Evolutionary conservation across 1,284 basidiomycete species (phyloP), one percentile per base, ranked within the genome.

Genomic region (Cryptococcus depauperatus): DNA sequence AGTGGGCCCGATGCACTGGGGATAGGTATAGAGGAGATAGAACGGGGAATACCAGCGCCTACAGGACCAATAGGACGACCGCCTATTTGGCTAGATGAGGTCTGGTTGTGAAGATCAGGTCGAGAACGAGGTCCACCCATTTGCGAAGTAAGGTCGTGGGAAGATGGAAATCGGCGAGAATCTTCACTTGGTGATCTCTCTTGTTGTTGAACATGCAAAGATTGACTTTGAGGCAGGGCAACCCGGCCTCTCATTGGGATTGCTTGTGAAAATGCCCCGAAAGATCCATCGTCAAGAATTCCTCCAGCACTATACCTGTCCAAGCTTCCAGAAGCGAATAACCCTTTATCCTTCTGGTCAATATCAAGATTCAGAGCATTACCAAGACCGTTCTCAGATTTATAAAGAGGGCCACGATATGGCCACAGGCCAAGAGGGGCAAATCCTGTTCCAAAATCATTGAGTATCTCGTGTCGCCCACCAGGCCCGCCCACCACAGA

Each of bases 311-410:
- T 45, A 29, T 42, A 47, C 32, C 37, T 39, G 21, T 52, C 50
- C 22, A 54, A 30, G 16, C 37, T 47, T 3, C 40, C 30, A 14
- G 44, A 41, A 11, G 10, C 35, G 23, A 44, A 37, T 2, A 10
- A 13, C 6, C 40, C 43, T 10, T 46, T 37, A n/a, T 8, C 14
- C 18, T 14, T 18, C 32, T 54, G 75, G 44, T 77, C 76, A 11
- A 74, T 69, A 50, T 76, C 75, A 19, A 88, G 63, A 58, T 72
- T 83, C 52, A 89, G 74, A 41, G 79, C 71, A 27, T 80, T 80
- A n/a, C 56, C 61, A 14, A 83, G 73, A 50, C 78, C 76, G 33
- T 75, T 78, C 45, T 88, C 86, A 58, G 90, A 86, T 0, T 81
- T 80, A 35, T 89, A 74, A 14, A 64, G 38, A 3, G 59, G 64